A percentile compares a stretch with the other conserved stretches of the same genome.
phyloP scores from a whole-genome alignment of 106 monocot genomes.

The Triglochin maritima region DNA sequence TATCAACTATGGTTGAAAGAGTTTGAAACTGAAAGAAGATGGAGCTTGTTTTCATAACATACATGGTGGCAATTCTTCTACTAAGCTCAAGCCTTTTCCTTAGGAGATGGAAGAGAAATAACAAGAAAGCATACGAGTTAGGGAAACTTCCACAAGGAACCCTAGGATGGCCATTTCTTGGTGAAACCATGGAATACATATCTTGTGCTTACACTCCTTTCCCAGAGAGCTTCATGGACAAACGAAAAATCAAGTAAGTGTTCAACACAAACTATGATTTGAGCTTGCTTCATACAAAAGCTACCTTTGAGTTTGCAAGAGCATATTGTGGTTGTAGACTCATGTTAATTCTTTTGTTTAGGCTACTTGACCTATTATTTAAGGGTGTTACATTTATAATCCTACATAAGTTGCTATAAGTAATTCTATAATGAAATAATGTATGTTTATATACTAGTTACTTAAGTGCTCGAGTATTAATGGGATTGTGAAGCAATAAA shows the following conservation, averaged over 20 bases:
- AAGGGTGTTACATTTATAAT: no score
- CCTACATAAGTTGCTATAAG: no score
- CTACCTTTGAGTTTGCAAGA: neutral
- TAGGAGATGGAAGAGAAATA: neutral
- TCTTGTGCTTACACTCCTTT: conserved; percentile 48
- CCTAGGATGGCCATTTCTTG: conserved; percentile 73
- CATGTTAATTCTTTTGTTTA: no score
- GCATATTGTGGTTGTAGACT: neutral
- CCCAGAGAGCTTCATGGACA: conserved; percentile 78
- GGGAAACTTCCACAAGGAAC: conserved; percentile 38
- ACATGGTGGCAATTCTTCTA: no score
- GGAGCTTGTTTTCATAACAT: no score
- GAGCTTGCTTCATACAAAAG: neutral
- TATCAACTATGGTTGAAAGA: no score
- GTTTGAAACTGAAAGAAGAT: no score
- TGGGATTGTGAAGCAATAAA: no score
- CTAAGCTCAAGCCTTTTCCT: neutral
- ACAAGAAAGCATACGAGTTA: neutral
- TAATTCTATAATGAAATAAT: no score
- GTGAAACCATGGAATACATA: conserved; percentile 75
- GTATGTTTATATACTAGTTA: no score
- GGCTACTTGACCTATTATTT: no score
- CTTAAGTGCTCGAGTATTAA: no score
- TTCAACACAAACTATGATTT: neutral
- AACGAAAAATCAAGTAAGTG: conserved; percentile 42